Percentiles rank a stretch among this genome's conserved stretches.
Evolutionary conservation across 2,329 filamentous ascomycete genomes (phyloP).

Genomic region (Neurospora crassa): DNA sequence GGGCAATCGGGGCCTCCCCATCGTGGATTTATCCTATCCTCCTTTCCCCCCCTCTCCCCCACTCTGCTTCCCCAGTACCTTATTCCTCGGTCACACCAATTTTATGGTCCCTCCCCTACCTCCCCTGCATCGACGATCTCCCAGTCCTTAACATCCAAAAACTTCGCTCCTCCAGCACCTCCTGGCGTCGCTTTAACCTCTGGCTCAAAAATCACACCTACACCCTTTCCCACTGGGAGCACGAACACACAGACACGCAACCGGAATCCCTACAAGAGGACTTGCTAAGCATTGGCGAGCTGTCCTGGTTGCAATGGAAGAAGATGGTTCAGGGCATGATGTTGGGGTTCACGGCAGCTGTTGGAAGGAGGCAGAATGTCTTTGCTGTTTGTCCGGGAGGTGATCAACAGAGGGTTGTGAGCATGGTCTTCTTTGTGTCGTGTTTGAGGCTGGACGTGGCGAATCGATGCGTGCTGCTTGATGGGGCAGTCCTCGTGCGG

Average conservation of each 20-base stretch:
- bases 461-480: slow-evolving; percentile 30
- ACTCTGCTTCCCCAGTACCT: background rate
- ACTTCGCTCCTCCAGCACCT: background rate
- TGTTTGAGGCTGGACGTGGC: slow-evolving; percentile 31
- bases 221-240: background rate
- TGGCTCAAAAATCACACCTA: background rate
- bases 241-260: background rate
- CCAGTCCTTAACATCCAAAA: slow-evolving; percentile 30
- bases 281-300: background rate
- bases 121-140: slow-evolving; percentile 33
- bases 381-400: background rate
- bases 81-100: background rate
- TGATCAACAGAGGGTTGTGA: background rate
- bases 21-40: background rate
- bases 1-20: background rate
- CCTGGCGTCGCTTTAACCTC: background rate
- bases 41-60: background rate
- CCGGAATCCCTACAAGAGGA: background rate
- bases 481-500: slow-evolving; percentile 37
- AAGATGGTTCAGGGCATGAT: background rate
- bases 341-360: background rate
- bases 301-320: background rate
- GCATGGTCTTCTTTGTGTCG: slow-evolving; percentile 30
- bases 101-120: slow-evolving; percentile 20
- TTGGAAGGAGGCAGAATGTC: background rate